Base-by-base conservation (phyloP, 768 basidiomycete genomes). In the Chalciporus sphaerocephalus region DNA sequence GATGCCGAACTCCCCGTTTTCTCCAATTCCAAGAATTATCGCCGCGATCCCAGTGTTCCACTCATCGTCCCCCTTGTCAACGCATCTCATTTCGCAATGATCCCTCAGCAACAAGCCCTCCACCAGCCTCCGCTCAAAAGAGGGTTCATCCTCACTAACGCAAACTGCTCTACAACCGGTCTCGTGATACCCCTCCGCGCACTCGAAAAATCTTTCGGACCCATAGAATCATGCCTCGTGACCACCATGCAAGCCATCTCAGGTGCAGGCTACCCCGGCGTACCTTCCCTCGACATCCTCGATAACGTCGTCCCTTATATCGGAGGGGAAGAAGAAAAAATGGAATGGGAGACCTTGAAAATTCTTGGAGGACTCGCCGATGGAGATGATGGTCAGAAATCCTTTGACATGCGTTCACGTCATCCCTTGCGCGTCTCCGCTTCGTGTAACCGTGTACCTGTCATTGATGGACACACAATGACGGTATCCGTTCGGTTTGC, bases 191-290 rank as follows among this genome's bases (percentile, higher is more conserved):
- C 93, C n/a, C 82, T 97, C 55, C 79, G 81, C 38, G 92, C 93
- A 0, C 79, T 97, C 53, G 93, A 96, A 66, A 80, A 76, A 51
- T 76, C 87, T 0, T 99, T 98, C 51, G 96, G 96, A 5, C 94
- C 93, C n/a, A 74, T 99, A 61, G 90, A 97, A 56, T 78, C 82
- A 2, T 82, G 91, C 59, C 72, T 97, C 59, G 86, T 94, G 63
- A 96, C 92, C 6, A 99, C 96, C 5, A 83, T 98, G 77, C 96
- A 99, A 66, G 96, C 96, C 50, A 93, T 98, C 67, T 94, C 91
- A 0, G 96, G 96, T 28, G 94, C 80, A 0, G 96, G 96, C n/a
- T 99, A 98, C 70, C 96, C 96, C 1, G 96, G 95, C 41, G 83
- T 98, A 1, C 68, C 92, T 11, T 75, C 78, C 34, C 74, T 99